A percentile compares a stretch with the other conserved stretches of the same genome.
These are phyloP conservation scores for Chlamydomonas eustigma DNA, from an alignment of 139 green algal species.

Conservation along the genomic window DNA sequence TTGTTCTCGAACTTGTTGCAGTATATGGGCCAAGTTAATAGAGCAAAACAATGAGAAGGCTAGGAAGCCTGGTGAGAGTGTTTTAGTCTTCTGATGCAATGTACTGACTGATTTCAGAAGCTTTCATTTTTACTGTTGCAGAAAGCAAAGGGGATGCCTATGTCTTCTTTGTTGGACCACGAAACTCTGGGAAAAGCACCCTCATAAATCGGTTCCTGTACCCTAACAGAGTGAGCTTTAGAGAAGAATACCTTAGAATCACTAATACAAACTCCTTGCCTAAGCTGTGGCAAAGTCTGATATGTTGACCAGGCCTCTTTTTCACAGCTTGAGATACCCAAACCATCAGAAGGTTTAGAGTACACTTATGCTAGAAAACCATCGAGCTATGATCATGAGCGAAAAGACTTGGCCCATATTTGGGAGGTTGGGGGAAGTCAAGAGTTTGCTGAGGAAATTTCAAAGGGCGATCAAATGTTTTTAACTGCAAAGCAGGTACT, in stretches of 20 bases:
- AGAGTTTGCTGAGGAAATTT: constrained; percentile 48
- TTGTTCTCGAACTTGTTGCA: background rate
- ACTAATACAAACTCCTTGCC: no score
- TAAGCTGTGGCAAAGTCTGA: background rate
- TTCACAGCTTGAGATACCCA: constrained; percentile 40
- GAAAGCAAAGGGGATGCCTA: constrained; percentile 47
- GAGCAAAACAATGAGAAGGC: constrained; percentile 27
- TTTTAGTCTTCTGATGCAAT: background rate
- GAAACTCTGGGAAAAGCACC: constrained; percentile 57
- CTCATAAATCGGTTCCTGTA: constrained; percentile 66
- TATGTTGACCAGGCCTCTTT: background rate
- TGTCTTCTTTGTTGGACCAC: constrained; percentile 56
- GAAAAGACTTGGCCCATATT: constrained; percentile 69
- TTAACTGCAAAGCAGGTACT: constrained; percentile 45
- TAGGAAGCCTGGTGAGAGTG: constrained; percentile 35
- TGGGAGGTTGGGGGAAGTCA: constrained; percentile 64
- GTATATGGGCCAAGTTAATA: constrained; percentile 50
- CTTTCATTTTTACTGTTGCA: background rate
- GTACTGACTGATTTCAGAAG: background rate
- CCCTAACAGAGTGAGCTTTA: constrained; percentile 37
- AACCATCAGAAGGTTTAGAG: constrained; percentile 61
- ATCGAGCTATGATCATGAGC: constrained; percentile 39
- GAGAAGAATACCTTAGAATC: no score
- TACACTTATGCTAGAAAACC: constrained; percentile 65
- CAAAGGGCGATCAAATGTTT: constrained; percentile 46